Base-by-base conservation (phyloP, 2,329 filamentous ascomycete species). In the Zymoseptoria tritici region DNA sequence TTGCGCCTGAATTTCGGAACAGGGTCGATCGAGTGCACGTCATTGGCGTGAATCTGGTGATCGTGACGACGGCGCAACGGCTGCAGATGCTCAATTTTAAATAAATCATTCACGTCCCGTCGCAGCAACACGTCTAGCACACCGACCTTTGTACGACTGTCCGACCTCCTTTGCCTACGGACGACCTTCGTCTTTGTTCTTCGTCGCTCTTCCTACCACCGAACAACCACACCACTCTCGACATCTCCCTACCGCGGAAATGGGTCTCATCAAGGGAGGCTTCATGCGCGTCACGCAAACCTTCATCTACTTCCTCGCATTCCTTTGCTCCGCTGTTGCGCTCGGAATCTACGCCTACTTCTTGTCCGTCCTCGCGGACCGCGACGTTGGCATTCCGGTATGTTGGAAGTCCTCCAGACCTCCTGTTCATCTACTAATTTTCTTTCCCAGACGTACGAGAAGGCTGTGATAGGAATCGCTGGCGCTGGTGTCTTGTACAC, bases 401-500 rank as follows among this genome's bases (percentile, higher is more conserved):
- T 87, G 83, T 24, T 53, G 51, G 20, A 53, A 21, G 11, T 22
- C 21, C 21, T 22, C 21, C 21, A 22, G 21, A 13, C 31, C 29
- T 31, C 8, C 29, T 31, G 7, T 6, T 2, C 29, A 31, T 31
- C n/a, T n/a, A n/a, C n/a, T n/a, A n/a, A n/a, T n/a, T n/a, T n/a
- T n/a, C n/a, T n/a, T n/a, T n/a, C n/a, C n/a, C n/a, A n/a, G n/a
- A n/a, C 7, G 8, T 42, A 42, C 77, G 77, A 87, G 61, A 85
- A 86, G 58, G 73, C 73, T 4, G 70, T 75, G 29, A 72, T 73
- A 70, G 90, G 90, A 64, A 86, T 97, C 60, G 82, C 89, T 0
- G 92, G 91, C 55, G 81, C 82, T 1, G 89, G 85, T 2, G 83
- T 87, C 0, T 72, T 95, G 8, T 97, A 96, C 78, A 85, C 86